Base-by-base conservation (phyloP, 192 early-diverging fungal genomes). In the Mycoemilia scoparia region DNA sequence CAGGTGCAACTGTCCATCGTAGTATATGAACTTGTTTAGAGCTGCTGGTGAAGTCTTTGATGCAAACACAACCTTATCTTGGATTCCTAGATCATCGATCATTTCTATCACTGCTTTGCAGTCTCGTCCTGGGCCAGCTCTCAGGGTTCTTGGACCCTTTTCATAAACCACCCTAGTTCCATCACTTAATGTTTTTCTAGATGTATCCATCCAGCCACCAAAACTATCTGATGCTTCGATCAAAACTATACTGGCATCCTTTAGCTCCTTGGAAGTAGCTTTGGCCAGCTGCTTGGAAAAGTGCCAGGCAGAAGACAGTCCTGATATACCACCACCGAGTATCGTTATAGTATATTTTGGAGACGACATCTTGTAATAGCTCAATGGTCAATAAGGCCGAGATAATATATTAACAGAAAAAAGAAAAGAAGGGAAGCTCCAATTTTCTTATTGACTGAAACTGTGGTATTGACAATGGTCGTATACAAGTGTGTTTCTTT, bases 261-360 rank as follows among this genome's bases (percentile, higher is more conserved):
- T 5, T 2, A 66, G 48, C 4, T 44, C 38, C 15, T 43, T 5
- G 2, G n/a, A 2, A 29, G 7, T 8, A 3, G 39, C 38, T n/a
- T 46, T 28, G 21, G 54, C 52, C 19, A 67, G 42, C 19, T 43
- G 41, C 19, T 59, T 59, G 5, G 79, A 51, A 11, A 86, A 54
- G 55, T 79, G 81, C 68, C 73, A 88, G 3, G 84, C 85, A 2
- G 82, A 61, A 24, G 77, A 73, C 11, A 96, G 73, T 9, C 88
- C 88, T 13, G 77, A 76, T 45, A 97, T 79, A 19, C 92, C 92
- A 21, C 84, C 88, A 21, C 91, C 91, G 4, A 96, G 56, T n/a
- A 96, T 74, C 4, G 71, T 68, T 44, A 86, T 60, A 34, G 45
- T 38, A 29, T 13, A 7, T 4, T 4, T 32, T 32, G 14, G 31